phyloP scores from a whole-genome alignment of 2,329 filamentous ascomycete species.

The Thielaviopsis populi region DNA sequence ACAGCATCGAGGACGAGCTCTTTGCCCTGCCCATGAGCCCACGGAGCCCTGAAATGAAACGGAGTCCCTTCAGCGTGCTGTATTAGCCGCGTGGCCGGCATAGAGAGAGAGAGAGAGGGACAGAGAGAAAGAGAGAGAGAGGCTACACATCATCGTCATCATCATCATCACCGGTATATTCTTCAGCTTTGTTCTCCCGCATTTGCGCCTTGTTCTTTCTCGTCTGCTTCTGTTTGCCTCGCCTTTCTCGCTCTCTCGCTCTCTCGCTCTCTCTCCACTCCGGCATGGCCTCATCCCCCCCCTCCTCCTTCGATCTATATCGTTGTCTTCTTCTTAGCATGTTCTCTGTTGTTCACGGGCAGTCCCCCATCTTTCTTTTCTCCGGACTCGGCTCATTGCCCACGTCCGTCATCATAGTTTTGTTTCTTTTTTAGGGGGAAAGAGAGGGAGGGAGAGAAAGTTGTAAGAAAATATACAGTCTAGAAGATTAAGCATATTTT shows the following conservation, averaged over 20 bases:
- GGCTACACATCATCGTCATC: background rate
- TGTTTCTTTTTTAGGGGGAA: background rate
- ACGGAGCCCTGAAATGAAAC: constrained; percentile 70
- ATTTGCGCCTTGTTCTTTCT: background rate
- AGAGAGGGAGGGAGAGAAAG: too few species aligned
- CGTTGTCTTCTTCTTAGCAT: background rate
- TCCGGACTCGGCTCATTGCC: background rate
- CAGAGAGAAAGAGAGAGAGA: background rate
- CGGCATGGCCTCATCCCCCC: background rate
- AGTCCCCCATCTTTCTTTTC: background rate
- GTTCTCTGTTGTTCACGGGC: background rate
- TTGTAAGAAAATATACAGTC: constrained; percentile 4
- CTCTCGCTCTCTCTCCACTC: background rate
- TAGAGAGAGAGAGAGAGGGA: background rate
- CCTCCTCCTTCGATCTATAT: background rate
- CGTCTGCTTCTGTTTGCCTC: background rate
- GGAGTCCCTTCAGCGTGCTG: constrained; percentile 58
- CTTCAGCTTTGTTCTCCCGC: background rate
- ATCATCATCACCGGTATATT: background rate
- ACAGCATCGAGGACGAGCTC: constrained; percentile 54
- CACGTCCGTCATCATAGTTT: background rate
- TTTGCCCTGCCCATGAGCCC: constrained; percentile 82
- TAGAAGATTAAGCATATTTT: background rate
- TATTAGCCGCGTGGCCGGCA: constrained; percentile 16
- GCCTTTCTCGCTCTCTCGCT: background rate